Conservation (phyloP, 805 yeast genomes). For the Wickerhamomyces bovis region DNA sequence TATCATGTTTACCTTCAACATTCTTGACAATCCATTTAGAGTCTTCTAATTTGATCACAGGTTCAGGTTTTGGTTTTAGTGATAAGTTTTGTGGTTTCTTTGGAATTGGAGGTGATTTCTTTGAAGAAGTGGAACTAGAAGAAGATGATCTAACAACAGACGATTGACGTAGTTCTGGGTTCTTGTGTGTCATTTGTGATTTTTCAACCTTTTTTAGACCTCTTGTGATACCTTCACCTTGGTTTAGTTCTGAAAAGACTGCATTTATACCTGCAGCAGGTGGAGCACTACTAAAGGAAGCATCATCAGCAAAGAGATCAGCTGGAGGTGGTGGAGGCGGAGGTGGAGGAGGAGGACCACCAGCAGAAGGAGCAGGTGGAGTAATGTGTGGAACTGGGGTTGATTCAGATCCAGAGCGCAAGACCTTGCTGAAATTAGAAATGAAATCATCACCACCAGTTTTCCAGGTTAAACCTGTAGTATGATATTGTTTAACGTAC, state of each 20-base stretch:
- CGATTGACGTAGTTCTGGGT: conserved; percentile 69
- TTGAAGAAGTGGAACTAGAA: conserved; percentile 27
- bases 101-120: conserved; percentile 62
- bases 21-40: conserved; percentile 88
- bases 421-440: conserved; percentile 39
- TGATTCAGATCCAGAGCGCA: conserved; percentile 29
- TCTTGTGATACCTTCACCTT: conserved; percentile 79
- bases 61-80: conserved; percentile 46
- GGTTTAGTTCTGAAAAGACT: conserved; percentile 83
- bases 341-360: conserved; percentile 82
- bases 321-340: conserved; percentile 83
- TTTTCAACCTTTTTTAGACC: conserved; percentile 88
- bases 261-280: conserved; percentile 64
- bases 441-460: conserved; percentile 52
- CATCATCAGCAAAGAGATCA: conserved; percentile 44
- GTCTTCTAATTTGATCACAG: conserved; percentile 71
- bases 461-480: conserved; percentile 84
- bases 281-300: conserved; percentile 20
- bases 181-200: conserved; percentile 90
- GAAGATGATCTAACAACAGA: conserved; percentile 32
- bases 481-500: conserved; percentile 71
- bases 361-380: conserved; percentile 85
- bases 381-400: conserved; percentile 51
- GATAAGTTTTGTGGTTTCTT: conserved; percentile 69
- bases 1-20: conserved; percentile 56